Evolutionary conservation across 768 basidiomycete species (phyloP).

Genomic region (Suillus decipiens): DNA sequence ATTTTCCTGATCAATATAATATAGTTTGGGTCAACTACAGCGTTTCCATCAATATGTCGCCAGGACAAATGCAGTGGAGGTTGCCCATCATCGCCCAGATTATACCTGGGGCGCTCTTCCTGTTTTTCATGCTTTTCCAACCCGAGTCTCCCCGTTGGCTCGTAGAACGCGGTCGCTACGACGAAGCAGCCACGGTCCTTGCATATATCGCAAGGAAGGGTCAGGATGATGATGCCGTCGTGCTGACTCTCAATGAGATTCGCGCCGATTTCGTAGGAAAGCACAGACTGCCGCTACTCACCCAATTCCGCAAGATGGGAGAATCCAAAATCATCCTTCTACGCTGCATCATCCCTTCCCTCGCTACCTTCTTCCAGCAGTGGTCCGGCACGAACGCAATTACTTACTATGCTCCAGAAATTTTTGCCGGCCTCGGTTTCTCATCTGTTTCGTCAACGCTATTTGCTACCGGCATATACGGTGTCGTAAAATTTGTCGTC

Average conservation of each 20-base stretch:
- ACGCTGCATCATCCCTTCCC: conserved; percentile 33
- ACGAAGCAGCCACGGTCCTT: conserved; percentile 35
- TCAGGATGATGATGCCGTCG: conserved; percentile 29
- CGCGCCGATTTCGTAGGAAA: background rate
- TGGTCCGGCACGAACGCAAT: conserved; percentile 45
- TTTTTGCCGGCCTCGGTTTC: conserved; percentile 40
- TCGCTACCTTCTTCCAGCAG: conserved; percentile 40
- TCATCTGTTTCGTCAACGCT: conserved; percentile 32
- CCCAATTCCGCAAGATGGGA: background rate
- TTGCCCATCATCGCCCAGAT: conserved; percentile 38
- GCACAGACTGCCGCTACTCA: background rate
- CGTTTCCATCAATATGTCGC: conserved; percentile 26
- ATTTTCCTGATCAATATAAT: background rate
- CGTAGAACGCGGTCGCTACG: conserved; percentile 36
- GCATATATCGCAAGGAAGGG: conserved; percentile 30
- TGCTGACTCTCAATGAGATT: conserved; percentile 28
- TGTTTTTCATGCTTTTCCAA: conserved; percentile 38
- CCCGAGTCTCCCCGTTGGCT: conserved; percentile 47
- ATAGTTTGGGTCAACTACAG: conserved; percentile 41
- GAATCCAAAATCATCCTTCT: conserved; percentile 23
- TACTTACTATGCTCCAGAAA: conserved; percentile 41
- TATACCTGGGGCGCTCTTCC: conserved; percentile 41
- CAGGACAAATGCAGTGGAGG: conserved; percentile 38
- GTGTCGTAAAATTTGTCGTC: conserved; percentile 39
- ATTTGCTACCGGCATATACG: conserved; percentile 43